Conservation (phyloP, 2,329 filamentous ascomycete genomes). For the Thermothelomyces thermophilus region DNA sequence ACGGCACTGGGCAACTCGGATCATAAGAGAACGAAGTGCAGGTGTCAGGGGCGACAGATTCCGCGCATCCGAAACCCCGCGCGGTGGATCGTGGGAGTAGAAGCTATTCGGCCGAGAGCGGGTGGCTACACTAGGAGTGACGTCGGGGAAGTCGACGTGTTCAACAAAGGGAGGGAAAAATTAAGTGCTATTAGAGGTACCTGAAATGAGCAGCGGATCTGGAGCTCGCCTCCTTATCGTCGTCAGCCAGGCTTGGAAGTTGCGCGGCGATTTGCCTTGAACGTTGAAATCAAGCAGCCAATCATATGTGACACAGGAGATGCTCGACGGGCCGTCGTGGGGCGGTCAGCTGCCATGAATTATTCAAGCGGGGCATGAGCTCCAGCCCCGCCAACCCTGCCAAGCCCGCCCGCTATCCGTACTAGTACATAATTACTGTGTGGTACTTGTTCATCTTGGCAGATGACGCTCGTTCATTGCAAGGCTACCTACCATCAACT, state of each 20-base stretch:
- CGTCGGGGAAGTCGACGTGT: no score
- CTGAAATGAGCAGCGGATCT: conserved; percentile 6
- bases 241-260: conserved; percentile 19
- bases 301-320: not conserved
- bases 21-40: conserved; percentile 6
- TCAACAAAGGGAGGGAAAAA: not conserved
- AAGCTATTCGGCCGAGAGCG: no score
- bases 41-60: conserved; percentile 6
- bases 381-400: conserved; percentile 7
- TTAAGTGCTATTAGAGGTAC: not conserved
- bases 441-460: not conserved
- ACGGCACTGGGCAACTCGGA: conserved; percentile 6
- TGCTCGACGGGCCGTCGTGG: not conserved
- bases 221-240: conserved; percentile 13
- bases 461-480: conserved; percentile 1
- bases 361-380: conserved; percentile 2
- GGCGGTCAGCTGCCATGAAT: not conserved
- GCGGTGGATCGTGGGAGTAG: not conserved
- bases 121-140: no score
- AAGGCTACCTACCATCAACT: conserved; percentile 8
- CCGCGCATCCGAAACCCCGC: not conserved
- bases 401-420: not conserved
- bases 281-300: not conserved
- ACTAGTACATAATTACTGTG: no score
- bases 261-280: conserved; percentile 3